phyloP scores from a whole-genome alignment of 2,329 filamentous ascomycete species.

The Colletotrichum somersetense region DNA sequence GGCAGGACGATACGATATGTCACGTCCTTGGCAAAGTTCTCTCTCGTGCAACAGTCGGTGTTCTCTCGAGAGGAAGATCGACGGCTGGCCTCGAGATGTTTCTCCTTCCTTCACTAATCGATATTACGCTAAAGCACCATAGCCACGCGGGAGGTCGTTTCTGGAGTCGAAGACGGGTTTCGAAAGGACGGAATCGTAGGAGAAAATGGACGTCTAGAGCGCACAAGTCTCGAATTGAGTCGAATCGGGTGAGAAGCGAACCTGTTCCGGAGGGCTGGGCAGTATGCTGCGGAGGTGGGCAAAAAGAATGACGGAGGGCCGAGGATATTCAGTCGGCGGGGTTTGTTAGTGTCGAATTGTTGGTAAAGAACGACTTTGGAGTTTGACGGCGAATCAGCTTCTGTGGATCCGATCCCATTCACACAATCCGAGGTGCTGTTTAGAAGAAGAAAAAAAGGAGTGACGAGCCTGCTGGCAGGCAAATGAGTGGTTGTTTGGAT shows the following conservation, averaged over 20 bases:
- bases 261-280: conserved; percentile 1
- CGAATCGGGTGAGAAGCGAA: conserved; percentile 11
- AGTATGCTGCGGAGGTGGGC: background rate
- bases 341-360: background rate
- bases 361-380: conserved; percentile 50
- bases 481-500: conserved; percentile 48
- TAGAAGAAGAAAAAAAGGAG: conserved; percentile 66
- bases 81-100: conserved; percentile 3
- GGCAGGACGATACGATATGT: background rate
- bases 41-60: conserved; percentile 16
- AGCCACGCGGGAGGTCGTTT: conserved; percentile 18
- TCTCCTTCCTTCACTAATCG: conserved; percentile 37
- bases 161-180: background rate
- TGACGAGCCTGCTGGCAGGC: conserved; percentile 71
- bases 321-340: conserved; percentile 13
- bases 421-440: conserved; percentile 38
- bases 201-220: background rate
- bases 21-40: conserved; percentile 5
- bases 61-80: conserved; percentile 18
- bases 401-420: conserved; percentile 34
- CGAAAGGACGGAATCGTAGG: background rate
- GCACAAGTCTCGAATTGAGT: background rate
- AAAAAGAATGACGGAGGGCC: conserved; percentile 25
- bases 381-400: conserved; percentile 43
- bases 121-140: conserved; percentile 30